Evolutionary conservation across 768 basidiomycete genomes (phyloP).

Genomic region (Phanerodontia chrysosporium): DNA sequence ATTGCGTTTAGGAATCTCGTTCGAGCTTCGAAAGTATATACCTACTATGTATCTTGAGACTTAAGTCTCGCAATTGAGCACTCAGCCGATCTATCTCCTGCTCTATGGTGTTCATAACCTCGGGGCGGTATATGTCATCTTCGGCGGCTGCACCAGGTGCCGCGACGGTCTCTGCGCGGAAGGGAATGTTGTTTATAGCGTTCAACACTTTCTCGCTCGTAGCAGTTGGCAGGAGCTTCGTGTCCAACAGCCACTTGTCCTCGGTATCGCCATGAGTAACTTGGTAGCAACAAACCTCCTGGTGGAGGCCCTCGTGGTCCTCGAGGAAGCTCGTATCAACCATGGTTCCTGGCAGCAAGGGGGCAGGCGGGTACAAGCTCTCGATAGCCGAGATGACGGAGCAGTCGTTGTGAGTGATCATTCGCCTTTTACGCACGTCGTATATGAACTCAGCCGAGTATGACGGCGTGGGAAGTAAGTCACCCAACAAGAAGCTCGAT

Average conservation of each 20-base stretch:
- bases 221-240: neutral
- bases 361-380: no score
- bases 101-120: conserved; percentile 58
- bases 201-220: neutral
- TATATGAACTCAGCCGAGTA: no score
- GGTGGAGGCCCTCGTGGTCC: neutral
- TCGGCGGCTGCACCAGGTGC: neutral
- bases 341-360: no score
- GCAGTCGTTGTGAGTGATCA: no score
- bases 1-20: neutral
- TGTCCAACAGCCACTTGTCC: neutral
- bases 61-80: conserved; percentile 52
- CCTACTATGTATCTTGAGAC: conserved; percentile 68
- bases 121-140: conserved; percentile 42
- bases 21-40: neutral
- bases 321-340: neutral
- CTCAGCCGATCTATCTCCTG: conserved; percentile 49
- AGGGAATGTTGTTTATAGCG: neutral
- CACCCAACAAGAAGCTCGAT: no score
- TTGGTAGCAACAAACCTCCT: neutral
- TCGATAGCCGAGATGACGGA: no score
- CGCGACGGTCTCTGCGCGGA: neutral
- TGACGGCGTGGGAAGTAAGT: no score
- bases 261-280: neutral
- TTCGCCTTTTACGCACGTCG: no score